These are phyloP conservation scores for Boeremia lycopersici DNA, from an alignment of 2,329 filamentous ascomycete genomes.

Conservation along the genomic window DNA sequence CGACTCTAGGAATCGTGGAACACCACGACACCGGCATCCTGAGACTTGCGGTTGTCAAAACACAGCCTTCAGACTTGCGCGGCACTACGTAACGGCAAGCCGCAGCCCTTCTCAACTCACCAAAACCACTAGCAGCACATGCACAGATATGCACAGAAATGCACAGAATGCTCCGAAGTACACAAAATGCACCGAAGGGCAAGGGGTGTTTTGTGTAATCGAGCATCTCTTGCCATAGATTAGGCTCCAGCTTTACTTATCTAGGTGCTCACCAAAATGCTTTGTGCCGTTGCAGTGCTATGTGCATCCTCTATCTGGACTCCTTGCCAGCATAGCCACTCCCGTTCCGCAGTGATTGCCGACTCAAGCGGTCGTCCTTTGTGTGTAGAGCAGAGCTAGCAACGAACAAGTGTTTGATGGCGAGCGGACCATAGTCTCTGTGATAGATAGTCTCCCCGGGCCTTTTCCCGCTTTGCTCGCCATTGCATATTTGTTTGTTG, in stretches of 20 bases:
- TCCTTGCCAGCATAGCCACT: slow-evolving; percentile 10
- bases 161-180: not conserved
- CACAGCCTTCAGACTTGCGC: slow-evolving; percentile 22
- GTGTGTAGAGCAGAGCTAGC: not conserved
- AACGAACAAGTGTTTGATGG: too few relatives aligned
- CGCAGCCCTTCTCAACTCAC: slow-evolving; percentile 5
- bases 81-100: slow-evolving; percentile 18
- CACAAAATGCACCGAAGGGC: not conserved
- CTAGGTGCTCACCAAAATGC: not conserved
- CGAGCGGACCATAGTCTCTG: too few relatives aligned
- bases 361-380: slow-evolving; percentile 1
- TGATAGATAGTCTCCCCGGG: too few relatives aligned
- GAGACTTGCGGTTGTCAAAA: slow-evolving; percentile 1
- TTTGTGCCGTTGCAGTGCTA: slow-evolving; percentile 4
- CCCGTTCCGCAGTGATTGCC: not conserved
- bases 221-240: not conserved
- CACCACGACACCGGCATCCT: slow-evolving; percentile 3
- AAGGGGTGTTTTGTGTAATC: not conserved
- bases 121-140: not conserved
- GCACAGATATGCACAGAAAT: not conserved
- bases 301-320: slow-evolving; percentile 1
- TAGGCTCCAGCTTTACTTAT: not conserved
- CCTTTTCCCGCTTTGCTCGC: too few relatives aligned
- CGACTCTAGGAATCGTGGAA: not conserved
- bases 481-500: too few relatives aligned